These are phyloP conservation scores for Carex sylvatica DNA, from an alignment of 202 grass and related monocot genomes.

Conservation along the genomic window DNA sequence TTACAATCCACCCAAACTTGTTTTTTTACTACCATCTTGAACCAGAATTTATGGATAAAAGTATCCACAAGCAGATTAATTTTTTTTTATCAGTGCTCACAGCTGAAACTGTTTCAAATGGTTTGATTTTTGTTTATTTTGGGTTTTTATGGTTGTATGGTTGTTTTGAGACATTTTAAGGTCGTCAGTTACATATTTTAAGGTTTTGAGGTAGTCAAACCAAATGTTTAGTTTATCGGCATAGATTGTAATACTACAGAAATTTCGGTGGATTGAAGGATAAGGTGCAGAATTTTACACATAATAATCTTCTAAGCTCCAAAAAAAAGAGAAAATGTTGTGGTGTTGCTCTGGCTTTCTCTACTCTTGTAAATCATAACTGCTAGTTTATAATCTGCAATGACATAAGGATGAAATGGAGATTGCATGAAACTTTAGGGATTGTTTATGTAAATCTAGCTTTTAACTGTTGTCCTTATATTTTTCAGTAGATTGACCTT, in stretches of 20 bases:
- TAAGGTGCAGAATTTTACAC: neutral
- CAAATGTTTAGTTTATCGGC: neutral
- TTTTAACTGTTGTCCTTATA: neutral
- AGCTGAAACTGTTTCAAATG: neutral
- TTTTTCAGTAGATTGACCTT: neutral
- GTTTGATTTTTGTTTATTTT: conserved; percentile 8
- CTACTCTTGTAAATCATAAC: neutral
- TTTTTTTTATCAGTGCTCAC: neutral
- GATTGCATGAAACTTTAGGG: conserved; percentile 18
- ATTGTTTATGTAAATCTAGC: conserved; percentile 19
- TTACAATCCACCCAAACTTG: neutral
- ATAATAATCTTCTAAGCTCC: neutral
- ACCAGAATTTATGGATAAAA: neutral
- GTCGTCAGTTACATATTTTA: neutral
- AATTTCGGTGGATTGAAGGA: neutral
- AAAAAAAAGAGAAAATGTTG: neutral
- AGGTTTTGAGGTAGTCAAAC: neutral
- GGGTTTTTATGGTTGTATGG: conserved; percentile 1
- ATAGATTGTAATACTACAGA: neutral
- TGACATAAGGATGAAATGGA: conserved; percentile 14
- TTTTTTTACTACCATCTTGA: neutral
- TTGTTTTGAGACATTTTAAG: neutral
- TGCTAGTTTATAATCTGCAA: conserved; percentile 1
- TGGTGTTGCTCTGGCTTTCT: conserved; percentile 4
- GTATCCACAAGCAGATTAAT: neutral